Evolutionary conservation across 75 land plant species (phyloP).

Genomic region (Ceratopteris richardii): DNA sequence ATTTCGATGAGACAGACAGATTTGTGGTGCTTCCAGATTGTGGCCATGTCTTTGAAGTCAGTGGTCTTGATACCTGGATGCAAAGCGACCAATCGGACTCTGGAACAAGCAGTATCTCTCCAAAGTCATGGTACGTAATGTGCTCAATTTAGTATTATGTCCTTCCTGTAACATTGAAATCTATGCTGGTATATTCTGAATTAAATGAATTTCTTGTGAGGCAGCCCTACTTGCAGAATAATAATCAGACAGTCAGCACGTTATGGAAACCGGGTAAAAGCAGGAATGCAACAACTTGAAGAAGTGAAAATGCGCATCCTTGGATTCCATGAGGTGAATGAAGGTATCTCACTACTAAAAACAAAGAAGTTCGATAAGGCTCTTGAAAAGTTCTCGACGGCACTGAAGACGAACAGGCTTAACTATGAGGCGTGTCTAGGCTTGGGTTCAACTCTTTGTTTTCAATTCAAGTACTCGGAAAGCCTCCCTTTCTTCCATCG

Average conservation of each 20-base stretch:
- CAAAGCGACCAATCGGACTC: constrained; percentile 7
- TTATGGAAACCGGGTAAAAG: constrained; percentile 6
- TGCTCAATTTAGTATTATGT: too few relatives aligned
- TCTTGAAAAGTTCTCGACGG: constrained; percentile 1
- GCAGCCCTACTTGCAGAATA: not conserved
- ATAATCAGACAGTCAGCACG: too few relatives aligned
- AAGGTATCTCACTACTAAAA: constrained; percentile 4
- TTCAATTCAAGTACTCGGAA: not conserved
- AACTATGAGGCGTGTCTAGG: constrained; percentile 15
- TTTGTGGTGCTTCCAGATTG: constrained; percentile 15
- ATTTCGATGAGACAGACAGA: constrained; percentile 9
- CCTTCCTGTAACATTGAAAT: too few relatives aligned
- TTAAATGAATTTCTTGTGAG: too few relatives aligned
- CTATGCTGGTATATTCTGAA: too few relatives aligned
- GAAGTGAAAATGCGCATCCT: constrained; percentile 18
- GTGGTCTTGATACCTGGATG: constrained; percentile 23
- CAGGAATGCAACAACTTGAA: constrained; percentile 12
- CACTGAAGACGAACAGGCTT: not conserved
- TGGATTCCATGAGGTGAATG: constrained; percentile 4
- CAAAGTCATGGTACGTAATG: constrained; percentile 10
- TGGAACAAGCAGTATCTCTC: not conserved
- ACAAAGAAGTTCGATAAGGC: constrained; percentile 4
- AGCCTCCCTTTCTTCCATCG: constrained; percentile 9
- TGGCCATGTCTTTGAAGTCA: constrained; percentile 22
- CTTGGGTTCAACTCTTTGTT: not conserved